Evolutionary conservation across 2,329 filamentous ascomycete species (phyloP), one percentile per base, ranked within the genome.

Genomic region (Emericellopsis cladophorae): DNA sequence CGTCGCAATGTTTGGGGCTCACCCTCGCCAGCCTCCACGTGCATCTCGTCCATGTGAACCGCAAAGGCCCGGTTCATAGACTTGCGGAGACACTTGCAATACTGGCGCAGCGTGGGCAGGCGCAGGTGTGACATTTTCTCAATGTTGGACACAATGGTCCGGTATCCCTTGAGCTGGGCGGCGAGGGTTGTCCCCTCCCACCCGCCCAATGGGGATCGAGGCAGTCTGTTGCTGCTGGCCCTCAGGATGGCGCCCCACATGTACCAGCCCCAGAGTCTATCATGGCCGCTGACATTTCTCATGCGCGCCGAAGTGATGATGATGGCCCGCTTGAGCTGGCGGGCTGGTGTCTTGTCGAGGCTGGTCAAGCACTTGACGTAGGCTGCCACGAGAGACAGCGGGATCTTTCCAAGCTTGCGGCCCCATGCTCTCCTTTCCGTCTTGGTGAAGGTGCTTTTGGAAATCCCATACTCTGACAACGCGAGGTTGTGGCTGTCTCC

Each of bases 321-420:
- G 36, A 62, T 54, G 12, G 54, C 56, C n/a, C 57, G 53, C 40
- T 51, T 43, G 40, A 62, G 44, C 24, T 56, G 51, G 29, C 46
- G 40, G 14, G 26, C 36, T 8, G 37, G 21, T 9, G 21, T 24
- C 14, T 15, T 24, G 11, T 40, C 29, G 14, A 37, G 12, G 15
- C n/a, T 24, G 26, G 22, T 39, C 14, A 42, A 8, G 36, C 33
- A 46, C 23, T 54, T 48, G 11, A 81, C 61, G 49, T 73, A 78
- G 4, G 72, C 68, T 7, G 59, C 57, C 42, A 80, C 67, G 2
- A 69, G 43, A 2, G 51, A 44, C n/a, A 55, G 46, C 2, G 51
- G 52, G 6, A 60, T 48, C 10, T 41, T 34, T 29, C 43, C 52
- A 9, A 63, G 36, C 11, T 37, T 37, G 36, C 31, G 38, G 38